These are phyloP conservation scores for Hebeloma cylindrosporum DNA, from an alignment of 768 basidiomycete species.

Conservation along the genomic window DNA sequence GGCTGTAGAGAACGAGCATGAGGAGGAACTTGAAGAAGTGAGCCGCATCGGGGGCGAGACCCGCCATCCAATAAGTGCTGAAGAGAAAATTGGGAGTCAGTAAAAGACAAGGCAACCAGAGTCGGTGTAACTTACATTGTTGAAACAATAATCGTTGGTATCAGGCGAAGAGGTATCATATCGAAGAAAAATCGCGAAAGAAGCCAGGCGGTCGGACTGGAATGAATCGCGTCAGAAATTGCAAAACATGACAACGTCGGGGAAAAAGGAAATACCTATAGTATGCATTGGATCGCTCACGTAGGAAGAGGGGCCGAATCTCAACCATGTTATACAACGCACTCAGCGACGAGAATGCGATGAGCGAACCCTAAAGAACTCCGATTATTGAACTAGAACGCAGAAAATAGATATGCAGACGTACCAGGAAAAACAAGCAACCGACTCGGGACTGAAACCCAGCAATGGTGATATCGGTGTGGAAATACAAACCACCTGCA, in stretches of 20 bases:
- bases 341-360: conserved; percentile 89
- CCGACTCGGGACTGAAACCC: conserved; percentile 96
- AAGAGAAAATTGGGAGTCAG: conserved; percentile 1
- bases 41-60: conserved; percentile 71
- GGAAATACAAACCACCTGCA: conserved; percentile 80
- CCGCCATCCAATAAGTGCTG: conserved; percentile 96
- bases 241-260: conserved; percentile 1
- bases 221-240: background rate
- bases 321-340: conserved; percentile 88
- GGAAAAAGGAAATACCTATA: conserved; percentile 58
- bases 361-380: conserved; percentile 68
- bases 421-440: conserved; percentile 88
- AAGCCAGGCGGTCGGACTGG: conserved; percentile 87
- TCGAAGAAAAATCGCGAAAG: conserved; percentile 88
- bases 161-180: conserved; percentile 81
- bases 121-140: conserved; percentile 76
- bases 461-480: conserved; percentile 78
- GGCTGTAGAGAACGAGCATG: conserved; percentile 80
- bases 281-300: conserved; percentile 83
- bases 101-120: background rate
- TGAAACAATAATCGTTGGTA: conserved; percentile 85
- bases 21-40: conserved; percentile 95
- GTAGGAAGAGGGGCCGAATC: conserved; percentile 81
- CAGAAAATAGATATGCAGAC: conserved; percentile 15
- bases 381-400: conserved; percentile 4